Percentiles rank a stretch among this genome's conserved stretches.
Conservation (phyloP, 2,329 filamentous ascomycete genomes). For the Aspergillus jensenii region DNA sequence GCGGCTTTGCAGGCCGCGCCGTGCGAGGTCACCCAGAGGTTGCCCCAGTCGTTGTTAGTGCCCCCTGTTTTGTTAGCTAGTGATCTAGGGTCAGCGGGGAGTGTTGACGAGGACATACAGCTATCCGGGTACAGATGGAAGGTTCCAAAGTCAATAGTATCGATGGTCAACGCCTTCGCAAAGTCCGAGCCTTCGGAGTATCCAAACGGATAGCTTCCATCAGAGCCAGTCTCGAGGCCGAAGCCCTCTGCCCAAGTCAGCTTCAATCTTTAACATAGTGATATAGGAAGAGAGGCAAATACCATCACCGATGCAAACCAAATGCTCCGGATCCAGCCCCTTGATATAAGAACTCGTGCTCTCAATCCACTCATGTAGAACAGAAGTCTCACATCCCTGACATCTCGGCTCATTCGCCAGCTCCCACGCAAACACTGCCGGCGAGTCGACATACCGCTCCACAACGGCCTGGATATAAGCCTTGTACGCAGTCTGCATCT, state of each 20-base stretch:
- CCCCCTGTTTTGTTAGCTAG: constrained; percentile 28
- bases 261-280: neutral
- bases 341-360: constrained; percentile 63
- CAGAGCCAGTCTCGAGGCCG: constrained; percentile 47
- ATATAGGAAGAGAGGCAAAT: neutral
- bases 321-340: constrained; percentile 58
- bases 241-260: constrained; percentile 52
- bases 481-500: constrained; percentile 59
- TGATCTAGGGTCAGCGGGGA: no score
- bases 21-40: constrained; percentile 50
- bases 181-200: constrained; percentile 55
- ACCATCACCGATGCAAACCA: constrained; percentile 62
- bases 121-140: constrained; percentile 53
- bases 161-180: constrained; percentile 32
- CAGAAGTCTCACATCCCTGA: constrained; percentile 56
- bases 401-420: constrained; percentile 67
- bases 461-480: constrained; percentile 62
- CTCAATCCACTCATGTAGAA: constrained; percentile 62
- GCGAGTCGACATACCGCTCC: constrained; percentile 57
- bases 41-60: constrained; percentile 44
- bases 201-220: constrained; percentile 54
- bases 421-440: constrained; percentile 67
- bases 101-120: constrained; percentile 32
- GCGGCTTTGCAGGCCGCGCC: constrained; percentile 36
- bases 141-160: constrained; percentile 57